These are phyloP conservation scores for Periconia macrospinosa DNA, from an alignment of 2,329 filamentous ascomycete genomes.

Conservation along the genomic window DNA sequence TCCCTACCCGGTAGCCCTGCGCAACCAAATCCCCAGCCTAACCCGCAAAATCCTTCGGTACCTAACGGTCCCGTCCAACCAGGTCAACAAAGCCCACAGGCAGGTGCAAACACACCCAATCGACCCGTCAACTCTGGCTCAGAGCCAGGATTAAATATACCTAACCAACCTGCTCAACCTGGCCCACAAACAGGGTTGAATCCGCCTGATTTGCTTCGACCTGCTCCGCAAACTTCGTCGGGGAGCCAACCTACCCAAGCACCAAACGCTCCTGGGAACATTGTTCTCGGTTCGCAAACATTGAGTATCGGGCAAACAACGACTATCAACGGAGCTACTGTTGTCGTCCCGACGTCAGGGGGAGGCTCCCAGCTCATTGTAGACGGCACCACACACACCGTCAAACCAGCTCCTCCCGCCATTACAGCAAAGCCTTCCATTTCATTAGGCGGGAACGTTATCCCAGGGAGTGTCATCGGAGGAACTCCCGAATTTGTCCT, in stretches of 20 bases:
- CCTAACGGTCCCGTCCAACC: too few species aligned
- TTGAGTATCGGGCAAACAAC: conserved; percentile 33
- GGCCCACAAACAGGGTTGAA: conserved; percentile 7
- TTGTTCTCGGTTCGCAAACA: conserved; percentile 31
- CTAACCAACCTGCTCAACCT: not conserved
- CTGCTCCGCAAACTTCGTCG: not conserved
- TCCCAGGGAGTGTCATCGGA: conserved; percentile 1
- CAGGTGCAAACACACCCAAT: not conserved
- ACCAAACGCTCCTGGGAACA: conserved; percentile 6
- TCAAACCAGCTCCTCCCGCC: conserved; percentile 18
- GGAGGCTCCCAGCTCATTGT: conserved; percentile 28
- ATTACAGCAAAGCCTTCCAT: conserved; percentile 18
- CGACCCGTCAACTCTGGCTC: conserved; percentile 6
- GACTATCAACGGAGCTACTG: conserved; percentile 34
- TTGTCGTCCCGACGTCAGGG: conserved; percentile 25
- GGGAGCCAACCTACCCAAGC: conserved; percentile 8
- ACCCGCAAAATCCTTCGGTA: too few species aligned
- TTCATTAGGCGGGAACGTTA: conserved; percentile 6
- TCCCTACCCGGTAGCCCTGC: too few species aligned
- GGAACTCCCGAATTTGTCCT: conserved; percentile 6
- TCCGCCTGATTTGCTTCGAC: conserved; percentile 16
- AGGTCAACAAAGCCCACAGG: not conserved
- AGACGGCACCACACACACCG: conserved; percentile 30
- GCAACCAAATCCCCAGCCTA: too few species aligned
- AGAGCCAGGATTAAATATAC: conserved; percentile 24